Evolutionary conservation across 495 filamentous ascomycete genomes (phyloP).

Genomic region (Hypoxylon cercidicola): DNA sequence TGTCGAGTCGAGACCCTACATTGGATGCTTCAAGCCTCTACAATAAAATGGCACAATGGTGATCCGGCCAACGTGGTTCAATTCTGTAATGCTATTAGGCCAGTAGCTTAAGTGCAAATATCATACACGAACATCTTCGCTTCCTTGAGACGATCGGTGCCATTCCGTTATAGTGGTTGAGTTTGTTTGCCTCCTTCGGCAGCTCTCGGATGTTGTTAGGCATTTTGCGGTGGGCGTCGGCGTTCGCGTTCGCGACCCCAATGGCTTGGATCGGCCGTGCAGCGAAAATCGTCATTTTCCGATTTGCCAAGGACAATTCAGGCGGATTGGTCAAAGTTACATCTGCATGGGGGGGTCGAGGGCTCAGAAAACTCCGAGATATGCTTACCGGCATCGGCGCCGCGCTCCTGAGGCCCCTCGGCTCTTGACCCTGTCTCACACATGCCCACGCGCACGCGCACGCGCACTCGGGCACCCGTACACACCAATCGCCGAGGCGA

Average conservation of each 20-base stretch:
- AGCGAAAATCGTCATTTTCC: slow-evolving; percentile 11
- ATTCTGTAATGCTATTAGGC: too few relatives aligned
- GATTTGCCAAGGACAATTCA: slow-evolving; percentile 36
- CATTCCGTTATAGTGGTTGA: neutral
- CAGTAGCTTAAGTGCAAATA: neutral
- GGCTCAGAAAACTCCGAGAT: slow-evolving; percentile 15
- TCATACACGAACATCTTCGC: neutral
- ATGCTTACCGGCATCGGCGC: slow-evolving; percentile 38
- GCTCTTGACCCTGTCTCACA: slow-evolving; percentile 3
- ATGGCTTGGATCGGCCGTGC: slow-evolving; percentile 36
- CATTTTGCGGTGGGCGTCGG: slow-evolving; percentile 1
- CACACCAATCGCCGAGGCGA: neutral
- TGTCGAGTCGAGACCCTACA: too few relatives aligned
- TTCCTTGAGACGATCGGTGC: neutral
- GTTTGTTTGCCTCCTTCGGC: neutral
- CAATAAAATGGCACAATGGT: too few relatives aligned
- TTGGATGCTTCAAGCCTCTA: too few relatives aligned
- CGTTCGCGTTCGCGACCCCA: slow-evolving; percentile 26
- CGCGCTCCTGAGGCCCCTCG: slow-evolving; percentile 14
- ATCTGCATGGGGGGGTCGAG: slow-evolving; percentile 20
- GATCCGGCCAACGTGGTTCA: too few relatives aligned
- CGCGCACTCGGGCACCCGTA: too few relatives aligned
- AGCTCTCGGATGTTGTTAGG: neutral
- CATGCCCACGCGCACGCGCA: neutral
- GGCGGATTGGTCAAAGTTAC: slow-evolving; percentile 34